These are phyloP conservation scores for Monosporascus sp. DNA, from an alignment of 2,329 filamentous ascomycete species.

Conservation along the genomic window DNA sequence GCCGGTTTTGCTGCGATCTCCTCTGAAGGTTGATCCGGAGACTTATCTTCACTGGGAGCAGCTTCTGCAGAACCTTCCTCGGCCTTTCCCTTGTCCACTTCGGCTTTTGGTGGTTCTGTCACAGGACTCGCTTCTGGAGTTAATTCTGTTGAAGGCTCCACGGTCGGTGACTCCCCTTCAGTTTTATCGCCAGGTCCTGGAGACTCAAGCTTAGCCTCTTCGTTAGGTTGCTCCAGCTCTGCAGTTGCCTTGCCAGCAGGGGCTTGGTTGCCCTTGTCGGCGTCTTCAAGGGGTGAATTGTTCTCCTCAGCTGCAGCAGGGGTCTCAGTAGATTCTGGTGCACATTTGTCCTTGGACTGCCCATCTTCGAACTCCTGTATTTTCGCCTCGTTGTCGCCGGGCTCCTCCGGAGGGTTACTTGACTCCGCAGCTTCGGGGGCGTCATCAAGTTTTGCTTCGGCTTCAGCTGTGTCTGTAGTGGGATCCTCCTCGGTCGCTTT, in stretches of 20 bases:
- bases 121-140: neutral
- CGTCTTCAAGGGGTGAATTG: neutral
- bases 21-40: neutral
- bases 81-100: neutral
- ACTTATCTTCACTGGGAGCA: neutral
- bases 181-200: slow-evolving; percentile 2
- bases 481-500: neutral
- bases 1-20: neutral
- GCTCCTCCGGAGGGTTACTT: neutral
- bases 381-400: neutral
- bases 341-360: neutral
- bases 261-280: neutral
- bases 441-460: neutral
- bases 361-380: neutral
- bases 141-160: neutral
- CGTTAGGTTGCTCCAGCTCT: slow-evolving; percentile 5
- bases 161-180: neutral
- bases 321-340: neutral
- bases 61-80: neutral
- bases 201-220: neutral
- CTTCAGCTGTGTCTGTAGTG: neutral
- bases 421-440: neutral
- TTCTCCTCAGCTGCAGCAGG: neutral
- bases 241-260: slow-evolving; percentile 1
- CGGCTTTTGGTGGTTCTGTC: neutral